Conservation (phyloP, 257 asterid species). For the Solanum verrucosum region DNA sequence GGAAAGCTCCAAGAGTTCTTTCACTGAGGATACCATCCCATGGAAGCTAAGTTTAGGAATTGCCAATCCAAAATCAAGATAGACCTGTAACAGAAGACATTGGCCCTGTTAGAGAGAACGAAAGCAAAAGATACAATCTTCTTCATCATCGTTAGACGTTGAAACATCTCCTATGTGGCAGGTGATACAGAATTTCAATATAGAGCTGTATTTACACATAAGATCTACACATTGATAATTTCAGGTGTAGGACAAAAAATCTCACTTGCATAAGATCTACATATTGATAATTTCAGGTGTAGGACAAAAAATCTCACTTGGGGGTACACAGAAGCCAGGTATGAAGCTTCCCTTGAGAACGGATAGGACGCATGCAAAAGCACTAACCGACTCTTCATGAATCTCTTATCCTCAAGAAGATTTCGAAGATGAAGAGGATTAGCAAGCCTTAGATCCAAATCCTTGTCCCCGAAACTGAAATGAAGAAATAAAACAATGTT, state of each 20-base stretch:
- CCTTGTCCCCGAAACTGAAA: conserved; percentile 78
- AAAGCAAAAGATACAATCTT: conserved; percentile 1
- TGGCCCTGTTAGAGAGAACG: background rate
- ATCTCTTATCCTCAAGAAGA: conserved; percentile 80
- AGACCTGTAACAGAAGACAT: conserved; percentile 40
- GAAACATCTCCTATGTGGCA: background rate
- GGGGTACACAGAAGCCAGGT: conserved; percentile 82
- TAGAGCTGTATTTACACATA: background rate
- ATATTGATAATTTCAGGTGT: background rate
- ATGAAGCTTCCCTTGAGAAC: conserved; percentile 88
- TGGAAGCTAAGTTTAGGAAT: conserved; percentile 94
- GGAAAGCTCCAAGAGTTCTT: conserved; percentile 87
- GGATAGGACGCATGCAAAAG: conserved; percentile 93
- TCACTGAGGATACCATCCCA: conserved; percentile 87
- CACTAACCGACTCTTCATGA: conserved; percentile 54
- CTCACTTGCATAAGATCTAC: conserved; percentile 27
- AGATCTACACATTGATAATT: background rate
- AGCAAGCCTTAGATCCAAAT: conserved; percentile 79
- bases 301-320: conserved; percentile 38
- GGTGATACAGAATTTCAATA: background rate
- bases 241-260: background rate
- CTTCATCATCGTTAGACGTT: background rate
- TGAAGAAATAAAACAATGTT: conserved; percentile 6
- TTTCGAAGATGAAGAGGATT: conserved; percentile 91
- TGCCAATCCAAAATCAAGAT: conserved; percentile 92